phyloP scores from a whole-genome alignment of 768 basidiomycete species.

The Gyrodon lividus region DNA sequence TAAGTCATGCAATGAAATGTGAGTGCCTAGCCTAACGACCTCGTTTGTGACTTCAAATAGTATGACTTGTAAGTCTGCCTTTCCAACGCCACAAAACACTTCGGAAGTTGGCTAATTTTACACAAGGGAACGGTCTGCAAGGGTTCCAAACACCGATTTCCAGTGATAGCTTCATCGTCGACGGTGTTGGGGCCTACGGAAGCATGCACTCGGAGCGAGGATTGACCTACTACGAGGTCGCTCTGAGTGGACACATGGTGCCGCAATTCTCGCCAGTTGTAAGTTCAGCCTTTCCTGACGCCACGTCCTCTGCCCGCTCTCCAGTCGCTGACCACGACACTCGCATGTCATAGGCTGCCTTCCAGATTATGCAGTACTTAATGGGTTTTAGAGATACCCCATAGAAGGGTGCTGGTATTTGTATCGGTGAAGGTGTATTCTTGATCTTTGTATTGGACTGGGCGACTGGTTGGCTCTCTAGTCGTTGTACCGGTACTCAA shows the following conservation, averaged over 20 bases:
- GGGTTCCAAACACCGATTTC: conserved; percentile 72
- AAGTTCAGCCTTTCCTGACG: conserved; percentile 24
- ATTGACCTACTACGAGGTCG: conserved; percentile 65
- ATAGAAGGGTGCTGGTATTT: conserved; percentile 18
- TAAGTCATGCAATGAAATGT: conserved; percentile 27
- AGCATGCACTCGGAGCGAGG: conserved; percentile 65
- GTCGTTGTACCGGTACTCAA: too few relatives aligned
- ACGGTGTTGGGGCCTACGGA: conserved; percentile 67
- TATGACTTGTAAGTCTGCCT: conserved; percentile 38
- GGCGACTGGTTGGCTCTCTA: too few relatives aligned
- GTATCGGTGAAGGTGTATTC: background rate
- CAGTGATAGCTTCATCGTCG: conserved; percentile 67
- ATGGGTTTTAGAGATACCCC: conserved; percentile 60
- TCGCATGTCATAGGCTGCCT: conserved; percentile 48
- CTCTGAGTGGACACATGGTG: conserved; percentile 72
- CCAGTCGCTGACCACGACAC: background rate
- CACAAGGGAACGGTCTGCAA: conserved; percentile 61
- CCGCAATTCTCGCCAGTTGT: conserved; percentile 66
- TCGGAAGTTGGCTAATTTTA: conserved; percentile 5
- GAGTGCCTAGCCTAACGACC: background rate
- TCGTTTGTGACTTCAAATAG: conserved; percentile 16
- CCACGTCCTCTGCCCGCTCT: too few relatives aligned
- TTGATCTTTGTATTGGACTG: background rate
- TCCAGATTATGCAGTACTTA: conserved; percentile 67
- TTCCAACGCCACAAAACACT: background rate